These are phyloP conservation scores for Mycosphaerelloides madeirae DNA, from an alignment of 2,329 filamentous ascomycete genomes.

Conservation along the genomic window DNA sequence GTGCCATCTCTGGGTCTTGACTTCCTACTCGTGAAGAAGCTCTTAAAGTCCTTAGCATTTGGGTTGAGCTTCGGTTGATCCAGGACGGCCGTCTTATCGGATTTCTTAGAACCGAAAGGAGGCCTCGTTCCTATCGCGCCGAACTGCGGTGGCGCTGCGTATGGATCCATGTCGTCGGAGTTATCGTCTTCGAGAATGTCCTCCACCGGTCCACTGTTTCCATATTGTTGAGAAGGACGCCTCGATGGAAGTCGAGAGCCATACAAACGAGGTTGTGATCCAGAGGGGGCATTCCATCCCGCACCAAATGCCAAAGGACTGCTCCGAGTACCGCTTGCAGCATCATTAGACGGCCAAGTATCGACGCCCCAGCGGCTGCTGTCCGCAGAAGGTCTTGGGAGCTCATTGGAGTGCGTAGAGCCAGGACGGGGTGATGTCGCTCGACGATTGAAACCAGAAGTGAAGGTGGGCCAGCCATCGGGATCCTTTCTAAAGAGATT, in stretches of 20 bases:
- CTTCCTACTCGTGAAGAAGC: conserved; percentile 51
- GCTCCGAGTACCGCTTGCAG: conserved; percentile 32
- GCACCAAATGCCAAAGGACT: conserved; percentile 35
- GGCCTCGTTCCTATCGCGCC: conserved; percentile 68
- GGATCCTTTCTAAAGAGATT: conserved; percentile 39
- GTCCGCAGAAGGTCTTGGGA: conserved; percentile 74
- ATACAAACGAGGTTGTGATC: conserved; percentile 25
- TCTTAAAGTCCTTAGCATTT: conserved; percentile 81
- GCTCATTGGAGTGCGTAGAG: conserved; percentile 49
- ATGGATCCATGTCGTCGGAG: conserved; percentile 35
- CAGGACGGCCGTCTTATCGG: conserved; percentile 10
- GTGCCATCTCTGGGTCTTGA: conserved; percentile 30
- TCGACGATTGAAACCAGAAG: conserved; percentile 24
- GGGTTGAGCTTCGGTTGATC: conserved; percentile 69
- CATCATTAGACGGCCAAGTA: conserved; percentile 27
- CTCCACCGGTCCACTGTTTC: conserved; percentile 60
- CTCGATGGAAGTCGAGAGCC: conserved; percentile 70
- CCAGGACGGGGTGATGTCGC: conserved; percentile 56
- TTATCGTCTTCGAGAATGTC: conserved; percentile 50
- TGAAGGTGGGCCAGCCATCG: conserved; percentile 41
- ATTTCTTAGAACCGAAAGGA: conserved; percentile 36
- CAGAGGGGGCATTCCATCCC: conserved; percentile 40
- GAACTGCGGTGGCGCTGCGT: conserved; percentile 49
- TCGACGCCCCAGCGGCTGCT: conserved; percentile 50
- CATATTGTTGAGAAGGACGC: conserved; percentile 72